Base-by-base conservation (phyloP, 2,329 filamentous ascomycete genomes). In the Venturia pyrina region DNA sequence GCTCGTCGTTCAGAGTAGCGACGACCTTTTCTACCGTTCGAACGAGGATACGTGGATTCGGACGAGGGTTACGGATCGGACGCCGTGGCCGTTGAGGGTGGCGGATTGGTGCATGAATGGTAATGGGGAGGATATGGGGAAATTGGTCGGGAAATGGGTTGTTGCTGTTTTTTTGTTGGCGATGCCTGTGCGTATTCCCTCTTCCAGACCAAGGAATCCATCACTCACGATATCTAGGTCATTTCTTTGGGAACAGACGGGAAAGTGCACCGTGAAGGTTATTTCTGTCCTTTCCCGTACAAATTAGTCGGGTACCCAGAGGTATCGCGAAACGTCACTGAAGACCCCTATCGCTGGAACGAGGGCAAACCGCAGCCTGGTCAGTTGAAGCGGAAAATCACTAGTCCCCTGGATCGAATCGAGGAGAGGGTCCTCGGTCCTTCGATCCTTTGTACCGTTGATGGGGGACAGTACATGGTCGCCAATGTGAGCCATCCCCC, bases 71-170 rank as follows among this genome's bases (percentile, higher is more conserved):
- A 70, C 71, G 1, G 74, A 74, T 46, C 67, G 73, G 4, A 68
- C 71, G 1, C 72, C 73, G 0, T 24, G 70, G 10, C 72, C 69
- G 28, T 64, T 75, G 32, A 69, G 73, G 17, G 41, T 75, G 28
- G 73, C 73, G 0, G 72, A 74, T 21, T 75, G 73, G 73, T 72
- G 73, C 1, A 70, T 72, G 32, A 71, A 69, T 21, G 72, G 74
- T 3, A 11, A 60, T 40, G 32, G 41, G 15, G 62, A 48, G 50
- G 72, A 73, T 46, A 67, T 69, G 56, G 68, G 70, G 0, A 66
- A 72, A 69, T 67, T 74, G 11, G 69, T 69, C 62, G 67, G 70
- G 6, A 75, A 75, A 59, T 75, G 72, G 71, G 71, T 75, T 44
- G 53, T 19, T 37, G 53, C 53, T 24, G 71, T 53, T 68, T 73